Conservation (phyloP, 1,284 basidiomycete genomes). For the Flammula alnicola region DNA sequence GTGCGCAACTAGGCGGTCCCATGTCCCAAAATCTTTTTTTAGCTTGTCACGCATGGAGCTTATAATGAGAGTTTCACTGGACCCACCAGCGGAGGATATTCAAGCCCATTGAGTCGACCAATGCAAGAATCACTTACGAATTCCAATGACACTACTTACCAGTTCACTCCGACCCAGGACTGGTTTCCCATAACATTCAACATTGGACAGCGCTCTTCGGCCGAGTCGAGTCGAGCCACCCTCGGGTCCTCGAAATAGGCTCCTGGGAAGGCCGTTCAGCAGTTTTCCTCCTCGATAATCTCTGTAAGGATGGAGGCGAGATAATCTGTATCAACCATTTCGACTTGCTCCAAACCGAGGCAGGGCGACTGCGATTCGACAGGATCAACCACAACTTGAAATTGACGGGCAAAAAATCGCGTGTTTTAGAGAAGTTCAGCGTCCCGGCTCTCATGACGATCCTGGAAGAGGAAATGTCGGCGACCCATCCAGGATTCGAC, state of each 20-base stretch:
- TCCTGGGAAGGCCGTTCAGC: constrained; percentile 68
- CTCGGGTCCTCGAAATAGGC: constrained; percentile 61
- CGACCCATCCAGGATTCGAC: constrained; percentile 50
- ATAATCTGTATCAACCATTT: constrained; percentile 64
- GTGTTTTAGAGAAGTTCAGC: constrained; percentile 57
- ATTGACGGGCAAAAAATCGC: constrained; percentile 45
- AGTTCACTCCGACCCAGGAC: constrained; percentile 58
- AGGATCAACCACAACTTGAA: constrained; percentile 52
- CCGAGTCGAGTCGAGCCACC: constrained; percentile 38
- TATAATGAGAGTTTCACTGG: no score
- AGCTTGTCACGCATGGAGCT: no score
- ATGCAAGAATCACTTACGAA: no score
- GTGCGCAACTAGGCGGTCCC: no score
- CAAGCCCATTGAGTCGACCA: no score
- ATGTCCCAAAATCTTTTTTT: no score
- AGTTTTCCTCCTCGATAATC: constrained; percentile 52
- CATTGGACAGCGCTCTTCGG: constrained; percentile 48
- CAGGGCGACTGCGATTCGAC: constrained; percentile 49
- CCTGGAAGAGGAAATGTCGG: constrained; percentile 48
- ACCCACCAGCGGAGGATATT: no score
- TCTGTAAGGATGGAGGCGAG: constrained; percentile 48
- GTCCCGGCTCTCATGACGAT: constrained; percentile 53
- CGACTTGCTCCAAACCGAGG: constrained; percentile 54
- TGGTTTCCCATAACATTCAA: constrained; percentile 55
- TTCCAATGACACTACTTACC: no score